phyloP scores from a whole-genome alignment of 176 grass and related monocot genomes.

The Puccinellia tenuiflora region DNA sequence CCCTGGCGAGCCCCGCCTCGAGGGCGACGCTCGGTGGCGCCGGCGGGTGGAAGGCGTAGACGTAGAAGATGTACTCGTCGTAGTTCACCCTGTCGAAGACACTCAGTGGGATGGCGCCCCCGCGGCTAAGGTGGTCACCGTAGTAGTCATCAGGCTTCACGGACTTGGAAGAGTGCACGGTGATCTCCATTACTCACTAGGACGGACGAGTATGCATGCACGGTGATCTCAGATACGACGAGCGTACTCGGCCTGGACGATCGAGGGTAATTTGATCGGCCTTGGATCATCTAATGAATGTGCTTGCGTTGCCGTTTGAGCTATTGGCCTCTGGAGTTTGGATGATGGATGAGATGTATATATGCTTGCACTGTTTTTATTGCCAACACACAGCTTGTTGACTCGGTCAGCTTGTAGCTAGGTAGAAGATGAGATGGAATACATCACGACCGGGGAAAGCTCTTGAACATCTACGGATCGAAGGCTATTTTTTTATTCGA shows the following conservation, averaged over 20 bases:
- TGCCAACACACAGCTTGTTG: neutral
- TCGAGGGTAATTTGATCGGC: neutral
- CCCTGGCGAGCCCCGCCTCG: neutral
- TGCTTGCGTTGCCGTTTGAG: neutral
- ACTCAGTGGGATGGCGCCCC: neutral
- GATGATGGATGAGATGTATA: neutral
- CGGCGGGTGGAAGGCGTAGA: conserved; percentile 18
- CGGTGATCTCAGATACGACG: no score
- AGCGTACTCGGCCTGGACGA: neutral
- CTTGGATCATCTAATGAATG: neutral
- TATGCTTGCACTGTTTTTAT: neutral
- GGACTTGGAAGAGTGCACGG: neutral
- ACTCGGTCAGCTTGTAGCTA: neutral
- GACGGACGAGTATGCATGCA: neutral
- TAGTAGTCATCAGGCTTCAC: neutral
- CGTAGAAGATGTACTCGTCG: neutral
- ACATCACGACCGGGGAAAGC: no score
- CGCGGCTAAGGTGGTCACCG: neutral
- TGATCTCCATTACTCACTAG: neutral
- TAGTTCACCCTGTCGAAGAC: conserved; percentile 7
- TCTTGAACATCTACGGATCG: no score
- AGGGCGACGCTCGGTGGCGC: neutral
- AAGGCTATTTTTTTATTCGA: no score
- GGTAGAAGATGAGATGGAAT: neutral
- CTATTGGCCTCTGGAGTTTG: neutral